Percentiles rank a stretch among this genome's conserved stretches.
Conservation (phyloP, 78 protist species). For the Speleostelium caveatum region DNA sequence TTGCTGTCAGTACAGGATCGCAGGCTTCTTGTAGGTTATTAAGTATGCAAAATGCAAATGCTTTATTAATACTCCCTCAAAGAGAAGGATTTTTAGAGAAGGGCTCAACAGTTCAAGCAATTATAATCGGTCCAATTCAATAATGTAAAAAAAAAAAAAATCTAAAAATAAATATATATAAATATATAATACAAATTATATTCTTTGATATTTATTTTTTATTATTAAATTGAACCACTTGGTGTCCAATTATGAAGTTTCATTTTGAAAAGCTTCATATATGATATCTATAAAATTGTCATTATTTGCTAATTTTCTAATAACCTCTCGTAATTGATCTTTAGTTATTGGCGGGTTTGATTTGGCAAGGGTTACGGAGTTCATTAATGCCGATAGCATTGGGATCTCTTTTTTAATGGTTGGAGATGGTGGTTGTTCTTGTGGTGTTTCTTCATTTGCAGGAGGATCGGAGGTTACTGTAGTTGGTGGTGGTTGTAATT, state of each 20-base stretch:
- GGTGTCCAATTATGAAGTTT: too few species aligned
- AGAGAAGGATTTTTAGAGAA: constrained; percentile 57
- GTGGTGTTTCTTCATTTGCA: neutral
- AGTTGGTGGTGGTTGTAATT: neutral
- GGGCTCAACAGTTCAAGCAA: constrained; percentile 45
- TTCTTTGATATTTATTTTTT: too few species aligned
- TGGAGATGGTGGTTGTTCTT: constrained; percentile 17
- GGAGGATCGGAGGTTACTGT: neutral
- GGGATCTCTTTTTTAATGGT: constrained; percentile 22
- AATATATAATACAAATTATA: neutral
- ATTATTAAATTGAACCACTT: too few species aligned
- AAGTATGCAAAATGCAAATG: constrained; percentile 70
- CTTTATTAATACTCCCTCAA: constrained; percentile 58
- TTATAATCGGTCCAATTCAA: constrained; percentile 44
- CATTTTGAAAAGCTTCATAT: constrained; percentile 9
- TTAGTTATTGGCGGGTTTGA: constrained; percentile 22
- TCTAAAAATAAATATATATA: neutral
- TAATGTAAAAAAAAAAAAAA: neutral
- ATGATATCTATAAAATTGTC: constrained; percentile 59
- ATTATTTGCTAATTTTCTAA: constrained; percentile 45
- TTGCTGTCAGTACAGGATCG: constrained; percentile 64
- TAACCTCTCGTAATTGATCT: constrained; percentile 51
- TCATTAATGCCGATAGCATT: constrained; percentile 21
- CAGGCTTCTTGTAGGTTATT: constrained; percentile 80
- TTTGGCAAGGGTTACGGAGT: neutral